Evolutionary conservation across 2,329 filamentous ascomycete species (phyloP).

Genomic region (Samsoniella hepiali): DNA sequence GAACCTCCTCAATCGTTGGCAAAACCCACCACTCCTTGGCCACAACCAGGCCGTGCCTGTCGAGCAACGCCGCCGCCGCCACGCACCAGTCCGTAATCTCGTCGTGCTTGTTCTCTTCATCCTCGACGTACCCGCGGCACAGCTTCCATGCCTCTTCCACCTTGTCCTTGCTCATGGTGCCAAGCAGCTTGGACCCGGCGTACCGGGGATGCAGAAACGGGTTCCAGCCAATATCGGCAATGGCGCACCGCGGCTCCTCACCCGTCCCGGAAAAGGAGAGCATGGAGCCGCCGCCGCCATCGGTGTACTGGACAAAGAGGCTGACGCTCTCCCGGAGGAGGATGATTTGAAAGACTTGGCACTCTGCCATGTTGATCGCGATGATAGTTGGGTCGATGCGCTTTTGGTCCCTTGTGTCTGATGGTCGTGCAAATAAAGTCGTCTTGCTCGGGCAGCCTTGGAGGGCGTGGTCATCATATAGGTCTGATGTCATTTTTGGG

Average conservation of each 20-base stretch:
- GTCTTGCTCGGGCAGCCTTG: not conserved
- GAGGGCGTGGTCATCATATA: not conserved
- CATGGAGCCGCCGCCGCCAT: not conserved
- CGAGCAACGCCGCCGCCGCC: not conserved
- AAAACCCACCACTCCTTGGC: not conserved
- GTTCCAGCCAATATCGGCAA: not conserved
- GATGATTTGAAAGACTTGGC: slow-evolving; percentile 3
- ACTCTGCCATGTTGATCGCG: not conserved
- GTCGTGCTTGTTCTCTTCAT: not conserved
- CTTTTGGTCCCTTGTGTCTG: no score
- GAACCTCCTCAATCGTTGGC: not conserved
- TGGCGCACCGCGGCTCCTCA: not conserved
- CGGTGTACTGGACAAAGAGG: not conserved
- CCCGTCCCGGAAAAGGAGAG: not conserved
- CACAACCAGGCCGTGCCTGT: not conserved
- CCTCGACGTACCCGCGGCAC: slow-evolving; percentile 3
- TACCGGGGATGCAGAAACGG: not conserved
- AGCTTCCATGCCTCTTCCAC: not conserved
- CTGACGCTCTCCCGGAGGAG: not conserved
- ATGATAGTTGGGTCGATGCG: not conserved
- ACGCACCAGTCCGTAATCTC: slow-evolving; percentile 1
- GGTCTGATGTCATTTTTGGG: no score
- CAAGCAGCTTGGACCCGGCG: not conserved
- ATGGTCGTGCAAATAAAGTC: not conserved
- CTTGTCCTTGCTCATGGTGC: not conserved